These are phyloP conservation scores for Parmelia sp. DNA, from an alignment of 495 filamentous ascomycete species.

Conservation along the genomic window DNA sequence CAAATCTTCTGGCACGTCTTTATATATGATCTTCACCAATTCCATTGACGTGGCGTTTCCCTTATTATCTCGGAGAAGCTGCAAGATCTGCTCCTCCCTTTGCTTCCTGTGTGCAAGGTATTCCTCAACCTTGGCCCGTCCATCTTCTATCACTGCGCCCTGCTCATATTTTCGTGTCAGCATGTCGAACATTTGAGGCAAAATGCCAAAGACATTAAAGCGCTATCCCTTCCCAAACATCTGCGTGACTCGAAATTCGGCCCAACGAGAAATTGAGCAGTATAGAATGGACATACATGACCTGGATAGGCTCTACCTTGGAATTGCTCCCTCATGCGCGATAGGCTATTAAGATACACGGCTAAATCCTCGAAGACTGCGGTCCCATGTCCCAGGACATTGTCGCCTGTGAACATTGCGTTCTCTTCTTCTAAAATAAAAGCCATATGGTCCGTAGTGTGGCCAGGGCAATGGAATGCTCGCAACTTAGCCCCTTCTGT, in stretches of 20 bases:
- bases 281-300: neutral
- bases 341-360: slow-evolving; percentile 65
- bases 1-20: slow-evolving; percentile 66
- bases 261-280: neutral
- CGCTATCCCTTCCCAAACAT: neutral
- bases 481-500: slow-evolving; percentile 71
- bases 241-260: neutral
- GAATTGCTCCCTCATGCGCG: slow-evolving; percentile 61
- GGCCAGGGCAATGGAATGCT: slow-evolving; percentile 75
- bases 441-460: slow-evolving; percentile 79
- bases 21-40: slow-evolving; percentile 80
- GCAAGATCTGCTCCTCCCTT: slow-evolving; percentile 76
- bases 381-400: slow-evolving; percentile 89
- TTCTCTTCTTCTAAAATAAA: slow-evolving; percentile 67
- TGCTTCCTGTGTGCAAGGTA: slow-evolving; percentile 76
- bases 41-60: slow-evolving; percentile 56
- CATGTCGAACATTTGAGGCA: neutral
- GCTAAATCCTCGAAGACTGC: slow-evolving; percentile 81
- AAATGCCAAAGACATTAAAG: neutral
- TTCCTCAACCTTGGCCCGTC: slow-evolving; percentile 58
- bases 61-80: slow-evolving; percentile 48
- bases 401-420: slow-evolving; percentile 91
- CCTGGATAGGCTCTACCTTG: slow-evolving; percentile 76
- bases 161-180: slow-evolving; percentile 37
- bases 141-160: slow-evolving; percentile 66